phyloP scores from a whole-genome alignment of 2,329 filamentous ascomycete genomes.

The Mycosphaerelloides madeirae region DNA sequence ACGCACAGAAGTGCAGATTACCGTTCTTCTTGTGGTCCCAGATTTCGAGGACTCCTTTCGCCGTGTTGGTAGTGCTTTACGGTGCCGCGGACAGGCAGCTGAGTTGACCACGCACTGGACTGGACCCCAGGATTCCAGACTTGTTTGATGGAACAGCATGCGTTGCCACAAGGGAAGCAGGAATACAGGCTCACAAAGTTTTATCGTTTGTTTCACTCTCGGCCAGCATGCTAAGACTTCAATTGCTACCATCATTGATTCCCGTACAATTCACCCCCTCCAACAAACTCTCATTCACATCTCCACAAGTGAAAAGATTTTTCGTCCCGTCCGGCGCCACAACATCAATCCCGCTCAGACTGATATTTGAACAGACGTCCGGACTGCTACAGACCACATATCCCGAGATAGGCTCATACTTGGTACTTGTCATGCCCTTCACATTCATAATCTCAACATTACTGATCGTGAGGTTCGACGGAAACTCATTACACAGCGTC shows the following conservation, averaged over 20 bases:
- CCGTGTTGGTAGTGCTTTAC: too few relatives aligned
- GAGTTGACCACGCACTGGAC: too few relatives aligned
- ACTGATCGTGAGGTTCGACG: conserved; percentile 52
- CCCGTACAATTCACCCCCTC: conserved; percentile 29
- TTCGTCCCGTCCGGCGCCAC: conserved; percentile 22
- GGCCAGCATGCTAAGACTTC: background rate
- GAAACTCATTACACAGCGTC: conserved; percentile 57
- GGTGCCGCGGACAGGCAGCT: too few relatives aligned
- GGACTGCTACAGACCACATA: conserved; percentile 43
- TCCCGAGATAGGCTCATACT: conserved; percentile 39
- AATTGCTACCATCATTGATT: conserved; percentile 16
- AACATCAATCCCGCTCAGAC: conserved; percentile 25
- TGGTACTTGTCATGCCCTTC: conserved; percentile 41
- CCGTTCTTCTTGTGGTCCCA: too few relatives aligned
- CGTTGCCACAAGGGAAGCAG: too few relatives aligned
- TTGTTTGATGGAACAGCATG: too few relatives aligned
- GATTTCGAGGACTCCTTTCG: too few relatives aligned
- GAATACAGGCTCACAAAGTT: too few relatives aligned
- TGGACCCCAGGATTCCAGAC: too few relatives aligned
- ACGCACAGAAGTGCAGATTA: too few relatives aligned
- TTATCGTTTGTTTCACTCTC: too few relatives aligned
- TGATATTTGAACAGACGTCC: conserved; percentile 50
- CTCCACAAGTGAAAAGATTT: conserved; percentile 29
- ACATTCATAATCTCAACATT: conserved; percentile 50
- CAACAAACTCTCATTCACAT: conserved; percentile 28